Evolutionary conservation across 1,284 basidiomycete species (phyloP), one percentile per base, ranked within the genome.

Genomic region (Puccinia polysora): DNA sequence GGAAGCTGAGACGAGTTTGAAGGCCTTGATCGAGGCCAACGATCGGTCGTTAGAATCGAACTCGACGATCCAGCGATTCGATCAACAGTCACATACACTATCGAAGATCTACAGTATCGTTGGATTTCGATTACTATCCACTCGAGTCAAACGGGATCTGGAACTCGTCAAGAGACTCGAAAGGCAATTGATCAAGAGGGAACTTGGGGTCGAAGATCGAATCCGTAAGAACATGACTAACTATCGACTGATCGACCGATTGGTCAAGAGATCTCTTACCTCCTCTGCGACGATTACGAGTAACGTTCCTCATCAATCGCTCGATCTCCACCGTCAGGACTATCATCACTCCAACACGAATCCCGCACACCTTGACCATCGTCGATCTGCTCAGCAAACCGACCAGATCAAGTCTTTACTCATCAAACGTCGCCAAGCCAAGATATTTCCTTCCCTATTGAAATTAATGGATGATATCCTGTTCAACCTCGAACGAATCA

Each of bases 401-500:
- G 49, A 65, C n/a, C 49, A 43, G 32, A 43, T 55, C 12, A 56
- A 58, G 18, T 12, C 40, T 14, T 28, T 53, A 38, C 36, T 45
- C 12, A 55, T 45, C 18, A 40, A 55, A 28, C 50, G 52, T 45
- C 50, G 53, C 18, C 65, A 56, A 56, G 65, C 52, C 25, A 67
- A 56, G n/a, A 8, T 67, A 1, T 67, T 53, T 53, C 65, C 65
- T 43, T 67, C 65, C n/a, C 45, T 67, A 45, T 36, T 67, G 25
- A 67, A 67, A 56, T 40, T 67, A 14, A 40, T 53, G 38, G 65
- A 67, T 7, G 53, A 56, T 47, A 67, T 67, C 14, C 20, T 67
- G 28, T 56, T 67, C 30, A 56, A 67, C 34, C 40, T 67, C 8
- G 65, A 56, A 23, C 32, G 40, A 12, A 67, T 67, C 12, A 67